Evolutionary conservation across 2,329 filamentous ascomycete genomes (phyloP).

Genomic region (Endocalyx cinctus): DNA sequence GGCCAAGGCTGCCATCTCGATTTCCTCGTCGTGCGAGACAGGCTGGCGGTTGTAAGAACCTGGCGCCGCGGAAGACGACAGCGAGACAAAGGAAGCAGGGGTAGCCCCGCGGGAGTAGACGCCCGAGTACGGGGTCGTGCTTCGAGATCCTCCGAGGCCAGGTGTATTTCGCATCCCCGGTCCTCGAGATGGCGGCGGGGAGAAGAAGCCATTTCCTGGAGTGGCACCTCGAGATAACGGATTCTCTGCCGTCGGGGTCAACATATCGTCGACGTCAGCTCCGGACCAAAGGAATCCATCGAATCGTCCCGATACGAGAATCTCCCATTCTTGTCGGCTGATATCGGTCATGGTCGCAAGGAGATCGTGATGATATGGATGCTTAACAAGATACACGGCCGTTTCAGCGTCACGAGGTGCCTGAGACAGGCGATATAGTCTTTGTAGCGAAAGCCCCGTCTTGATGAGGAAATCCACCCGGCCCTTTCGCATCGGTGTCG

Average conservation of each 20-base stretch:
- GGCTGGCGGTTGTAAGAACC: slow-evolving; percentile 42
- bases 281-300: slow-evolving; percentile 95
- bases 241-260: slow-evolving; percentile 35
- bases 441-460: slow-evolving; percentile 73
- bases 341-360: slow-evolving; percentile 84
- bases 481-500: slow-evolving; percentile 62
- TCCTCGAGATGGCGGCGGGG: slow-evolving; percentile 33
- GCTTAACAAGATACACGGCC: slow-evolving; percentile 79
- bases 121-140: slow-evolving; percentile 44
- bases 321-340: slow-evolving; percentile 92
- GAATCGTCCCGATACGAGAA: slow-evolving; percentile 87
- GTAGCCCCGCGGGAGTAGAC: slow-evolving; percentile 52
- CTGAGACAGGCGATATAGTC: slow-evolving; percentile 71
- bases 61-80: slow-evolving; percentile 33
- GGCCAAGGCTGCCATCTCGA: slow-evolving; percentile 82
- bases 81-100: slow-evolving; percentile 42
- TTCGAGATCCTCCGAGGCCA: slow-evolving; percentile 37
- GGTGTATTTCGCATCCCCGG: slow-evolving; percentile 36
- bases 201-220: slow-evolving; percentile 45
- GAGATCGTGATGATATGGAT: slow-evolving; percentile 77
- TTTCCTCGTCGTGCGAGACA: slow-evolving; percentile 90
- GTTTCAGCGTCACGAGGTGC: slow-evolving; percentile 80
- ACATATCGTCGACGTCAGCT: slow-evolving; percentile 58
- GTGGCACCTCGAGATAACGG: slow-evolving; percentile 48
- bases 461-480: slow-evolving; percentile 72